Conservation (phyloP, 352 stramenopile species). For the Globisporangium polare region DNA sequence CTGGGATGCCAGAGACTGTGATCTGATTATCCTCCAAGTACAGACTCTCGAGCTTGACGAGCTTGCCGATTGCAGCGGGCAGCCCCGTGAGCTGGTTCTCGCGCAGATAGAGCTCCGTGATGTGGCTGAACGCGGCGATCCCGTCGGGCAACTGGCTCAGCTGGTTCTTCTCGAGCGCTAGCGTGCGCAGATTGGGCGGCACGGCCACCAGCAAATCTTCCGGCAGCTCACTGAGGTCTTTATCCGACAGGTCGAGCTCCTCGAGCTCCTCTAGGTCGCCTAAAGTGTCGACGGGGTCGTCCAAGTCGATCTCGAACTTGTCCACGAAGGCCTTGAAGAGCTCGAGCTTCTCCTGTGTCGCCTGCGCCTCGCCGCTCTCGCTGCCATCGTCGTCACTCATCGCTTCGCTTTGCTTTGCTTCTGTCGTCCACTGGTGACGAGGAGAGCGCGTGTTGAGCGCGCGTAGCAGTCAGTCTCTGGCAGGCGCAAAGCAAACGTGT, state of each 20-base stretch:
- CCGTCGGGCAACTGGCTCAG: slow-evolving; percentile 44
- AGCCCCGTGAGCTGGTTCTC: slow-evolving; percentile 68
- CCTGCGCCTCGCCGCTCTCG: slow-evolving; percentile 18
- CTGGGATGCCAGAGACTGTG: slow-evolving; percentile 52
- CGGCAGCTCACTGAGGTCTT: slow-evolving; percentile 58
- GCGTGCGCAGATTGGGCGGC: slow-evolving; percentile 59
- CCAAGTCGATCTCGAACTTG: slow-evolving; percentile 66
- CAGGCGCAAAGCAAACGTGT: no score
- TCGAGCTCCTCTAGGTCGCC: slow-evolving; percentile 70
- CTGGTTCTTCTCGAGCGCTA: slow-evolving; percentile 81
- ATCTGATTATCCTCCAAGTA: slow-evolving; percentile 87
- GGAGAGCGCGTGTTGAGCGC: not conserved
- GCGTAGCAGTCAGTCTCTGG: not conserved
- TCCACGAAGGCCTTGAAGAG: slow-evolving; percentile 59
- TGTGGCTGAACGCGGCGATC: slow-evolving; percentile 44
- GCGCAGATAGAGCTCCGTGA: slow-evolving; percentile 82
- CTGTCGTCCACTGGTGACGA: not conserved
- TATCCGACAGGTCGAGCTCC: slow-evolving; percentile 82
- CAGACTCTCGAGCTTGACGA: slow-evolving; percentile 68
- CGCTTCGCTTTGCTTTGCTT: not conserved
- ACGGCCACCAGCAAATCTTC: slow-evolving; percentile 45
- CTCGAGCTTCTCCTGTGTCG: slow-evolving; percentile 29
- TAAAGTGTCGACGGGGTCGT: slow-evolving; percentile 54
- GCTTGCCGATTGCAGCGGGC: slow-evolving; percentile 41
- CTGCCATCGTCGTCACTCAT: slow-evolving; percentile 45